Base-by-base conservation (phyloP, 2,329 filamentous ascomycete genomes). In the Coleophoma crateriformis region DNA sequence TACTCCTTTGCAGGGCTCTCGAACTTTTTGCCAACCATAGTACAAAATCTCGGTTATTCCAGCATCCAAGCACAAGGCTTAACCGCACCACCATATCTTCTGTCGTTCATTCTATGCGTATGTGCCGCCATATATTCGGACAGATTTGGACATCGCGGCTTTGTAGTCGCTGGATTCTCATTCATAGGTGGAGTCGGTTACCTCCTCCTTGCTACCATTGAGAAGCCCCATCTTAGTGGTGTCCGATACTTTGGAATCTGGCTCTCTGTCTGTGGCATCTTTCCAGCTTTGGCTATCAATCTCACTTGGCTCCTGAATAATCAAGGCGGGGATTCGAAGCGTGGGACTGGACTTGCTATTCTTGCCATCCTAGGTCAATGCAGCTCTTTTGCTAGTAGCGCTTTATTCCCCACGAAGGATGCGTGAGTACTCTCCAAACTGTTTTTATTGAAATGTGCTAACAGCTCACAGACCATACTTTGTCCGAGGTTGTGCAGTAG, bases 141-240 rank as follows among this genome's bases (percentile, higher is more conserved):
- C 50, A 56, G 64, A n/a, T 64, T 58, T 20, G 59, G 64, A 17
- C 61, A 63, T 19, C 55, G 70, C 13, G 70, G 70, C 1, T 54
- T 61, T 6, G 55, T 71, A 2, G 56, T 72, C 2, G 61, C 62
- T 0, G 56, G 45, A 10, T 66, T 52, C 45, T 59, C 55, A 22
- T 49, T 38, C 3, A 45, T 68, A 0, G 65, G 61, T 1, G 54
- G 56, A 27, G 53, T 63, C 3, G 70, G 69, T 0, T 72, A 71
- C 45, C 47, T 67, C 2, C 48, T 68, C 8, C 55, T 68, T 7
- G 59, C 61, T 2, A 52, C 61, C 19, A 55, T 64, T 20, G 33
- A 59, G 44, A 55, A 62, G 69, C 84, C 75, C 77, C 1, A 81
- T 85, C 54, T 67, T n/a, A 49, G 60, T 1, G 63, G 59, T 1